These are phyloP conservation scores for Chernovozyma sophiae-reginae DNA, from an alignment of 1,139 yeast genomes.

Conservation along the genomic window DNA sequence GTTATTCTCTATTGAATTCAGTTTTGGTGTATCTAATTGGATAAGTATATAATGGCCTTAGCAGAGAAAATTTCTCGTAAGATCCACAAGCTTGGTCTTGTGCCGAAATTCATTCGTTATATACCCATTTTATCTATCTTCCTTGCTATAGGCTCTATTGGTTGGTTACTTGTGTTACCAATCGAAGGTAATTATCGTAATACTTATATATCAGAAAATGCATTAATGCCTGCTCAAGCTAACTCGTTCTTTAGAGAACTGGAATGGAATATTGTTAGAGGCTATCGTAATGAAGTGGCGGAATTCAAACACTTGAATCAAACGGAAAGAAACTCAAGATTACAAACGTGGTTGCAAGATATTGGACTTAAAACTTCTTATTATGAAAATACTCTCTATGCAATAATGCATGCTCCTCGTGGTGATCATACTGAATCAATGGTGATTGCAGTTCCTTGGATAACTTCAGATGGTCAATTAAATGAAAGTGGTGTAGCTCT, in stretches of 20 bases:
- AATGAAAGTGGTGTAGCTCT: conserved; percentile 83
- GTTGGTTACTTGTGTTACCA: conserved; percentile 71
- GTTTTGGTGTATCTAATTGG: too few relatives aligned
- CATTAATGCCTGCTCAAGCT: conserved; percentile 95
- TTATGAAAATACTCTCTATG: conserved; percentile 60
- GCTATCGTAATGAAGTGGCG: conserved; percentile 62
- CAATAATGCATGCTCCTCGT: conserved; percentile 84
- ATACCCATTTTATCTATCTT: conserved; percentile 64
- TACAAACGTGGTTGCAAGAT: conserved; percentile 61
- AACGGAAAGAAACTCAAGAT: conserved; percentile 36
- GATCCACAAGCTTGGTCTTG: conserved; percentile 53
- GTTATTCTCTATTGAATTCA: too few relatives aligned
- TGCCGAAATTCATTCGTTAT: conserved; percentile 51
- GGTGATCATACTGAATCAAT: conserved; percentile 97
- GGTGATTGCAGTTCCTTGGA: conserved; percentile 89
- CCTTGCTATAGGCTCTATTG: conserved; percentile 55
- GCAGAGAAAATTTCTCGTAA: conserved; percentile 51
- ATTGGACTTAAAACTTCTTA: conserved; percentile 69
- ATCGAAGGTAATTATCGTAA: conserved; percentile 74
- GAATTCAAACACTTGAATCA: conserved; percentile 31
- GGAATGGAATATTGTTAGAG: conserved; percentile 91
- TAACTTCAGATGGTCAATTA: conserved; percentile 48
- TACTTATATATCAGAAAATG: conserved; percentile 92
- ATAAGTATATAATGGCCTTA: too few relatives aligned
- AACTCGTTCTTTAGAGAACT: conserved; percentile 88